Conservation (phyloP, 768 basidiomycete species). For the Leccinum broughii region DNA sequence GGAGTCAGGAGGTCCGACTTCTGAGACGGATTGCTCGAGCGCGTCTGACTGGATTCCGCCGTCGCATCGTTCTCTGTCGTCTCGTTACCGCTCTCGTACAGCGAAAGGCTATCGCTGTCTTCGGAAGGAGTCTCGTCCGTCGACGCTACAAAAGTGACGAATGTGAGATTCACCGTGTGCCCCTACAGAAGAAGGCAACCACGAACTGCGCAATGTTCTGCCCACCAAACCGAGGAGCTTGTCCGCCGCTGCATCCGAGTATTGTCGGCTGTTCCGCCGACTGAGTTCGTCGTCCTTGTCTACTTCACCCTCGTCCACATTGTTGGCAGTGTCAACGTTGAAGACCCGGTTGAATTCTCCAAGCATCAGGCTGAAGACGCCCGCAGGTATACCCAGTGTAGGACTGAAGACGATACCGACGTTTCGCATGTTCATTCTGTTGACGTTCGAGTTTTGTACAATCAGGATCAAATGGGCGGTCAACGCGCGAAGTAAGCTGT, state of each 20-base stretch:
- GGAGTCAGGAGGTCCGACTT: conserved; percentile 20
- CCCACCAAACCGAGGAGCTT: conserved; percentile 76
- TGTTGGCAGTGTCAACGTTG: conserved; percentile 60
- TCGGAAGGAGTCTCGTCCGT: conserved; percentile 65
- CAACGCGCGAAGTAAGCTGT: conserved; percentile 89
- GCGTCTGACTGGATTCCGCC: conserved; percentile 43
- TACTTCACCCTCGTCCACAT: conserved; percentile 18
- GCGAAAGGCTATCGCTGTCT: conserved; percentile 67
- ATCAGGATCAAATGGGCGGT: conserved; percentile 94
- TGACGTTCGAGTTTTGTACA: conserved; percentile 83
- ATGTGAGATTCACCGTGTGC: conserved; percentile 4
- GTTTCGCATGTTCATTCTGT: conserved; percentile 99
- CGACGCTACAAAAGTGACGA: conserved; percentile 32
- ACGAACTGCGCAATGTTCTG: conserved; percentile 63
- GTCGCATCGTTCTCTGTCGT: conserved; percentile 59
- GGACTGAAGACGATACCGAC: conserved; percentile 99
- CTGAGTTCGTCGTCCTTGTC: conserved; percentile 42
- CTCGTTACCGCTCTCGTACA: conserved; percentile 77
- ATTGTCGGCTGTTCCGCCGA: conserved; percentile 81
- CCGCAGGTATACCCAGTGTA: conserved; percentile 96
- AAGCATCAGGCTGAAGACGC: conserved; percentile 93
- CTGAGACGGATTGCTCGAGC: conserved; percentile 40
- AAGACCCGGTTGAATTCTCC: conserved; percentile 93
- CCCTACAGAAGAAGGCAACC: not conserved
- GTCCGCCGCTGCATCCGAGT: conserved; percentile 82